Percentiles rank a stretch among this genome's conserved stretches.
phyloP scores from a whole-genome alignment of 179 eudicot species.

The Camellia oleifera region DNA sequence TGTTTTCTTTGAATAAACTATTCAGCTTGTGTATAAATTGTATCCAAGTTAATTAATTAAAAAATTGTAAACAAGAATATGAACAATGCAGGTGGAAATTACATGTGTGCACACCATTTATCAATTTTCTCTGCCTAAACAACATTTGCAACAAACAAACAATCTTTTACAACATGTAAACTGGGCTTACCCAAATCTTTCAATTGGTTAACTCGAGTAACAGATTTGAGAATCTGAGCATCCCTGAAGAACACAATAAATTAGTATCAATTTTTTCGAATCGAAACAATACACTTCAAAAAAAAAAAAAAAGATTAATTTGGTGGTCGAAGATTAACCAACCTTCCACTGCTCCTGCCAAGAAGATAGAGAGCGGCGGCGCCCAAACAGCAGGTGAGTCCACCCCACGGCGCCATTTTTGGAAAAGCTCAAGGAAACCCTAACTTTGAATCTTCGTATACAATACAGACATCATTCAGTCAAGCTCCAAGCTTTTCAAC shows the following conservation, averaged over 20 bases:
- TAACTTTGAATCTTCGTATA: not conserved
- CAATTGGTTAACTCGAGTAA: conserved; percentile 73
- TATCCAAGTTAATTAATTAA: not conserved
- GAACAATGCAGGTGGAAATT: not conserved
- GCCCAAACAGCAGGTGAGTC: conserved; percentile 79
- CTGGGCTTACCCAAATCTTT: conserved; percentile 74
- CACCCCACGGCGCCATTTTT: conserved; percentile 68
- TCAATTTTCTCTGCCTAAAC: not conserved
- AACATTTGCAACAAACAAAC: not conserved
- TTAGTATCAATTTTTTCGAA: not conserved
- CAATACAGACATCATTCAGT: not conserved
- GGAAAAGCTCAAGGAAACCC: not conserved
- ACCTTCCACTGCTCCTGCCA: conserved; percentile 62
- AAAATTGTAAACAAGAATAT: not conserved
- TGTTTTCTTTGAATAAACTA: not conserved
- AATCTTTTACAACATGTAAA: not conserved
- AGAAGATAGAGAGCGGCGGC: conserved; percentile 89
- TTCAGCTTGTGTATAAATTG: not conserved
- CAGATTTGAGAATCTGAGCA: conserved; percentile 76
- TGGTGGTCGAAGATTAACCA: not conserved
- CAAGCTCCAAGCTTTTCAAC: not conserved
- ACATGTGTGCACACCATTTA: not conserved
- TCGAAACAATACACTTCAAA: not conserved
- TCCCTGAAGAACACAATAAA: conserved; percentile 48
- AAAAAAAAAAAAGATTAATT: not conserved